Base-by-base conservation (phyloP, 495 filamentous ascomycete genomes). In the Aspergillus asperescens region DNA sequence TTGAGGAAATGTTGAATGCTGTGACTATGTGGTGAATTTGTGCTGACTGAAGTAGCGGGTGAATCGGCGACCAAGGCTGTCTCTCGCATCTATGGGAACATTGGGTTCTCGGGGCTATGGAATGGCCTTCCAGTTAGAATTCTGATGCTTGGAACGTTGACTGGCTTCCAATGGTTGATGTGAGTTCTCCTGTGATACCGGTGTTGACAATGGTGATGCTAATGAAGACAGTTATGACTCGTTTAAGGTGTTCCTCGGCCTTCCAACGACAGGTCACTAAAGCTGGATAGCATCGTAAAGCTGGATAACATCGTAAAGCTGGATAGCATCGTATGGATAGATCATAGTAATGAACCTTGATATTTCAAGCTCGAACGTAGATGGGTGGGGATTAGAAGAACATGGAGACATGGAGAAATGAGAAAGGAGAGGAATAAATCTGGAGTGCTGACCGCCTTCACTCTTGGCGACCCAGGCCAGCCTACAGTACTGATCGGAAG, bases 131-230 rank as follows among this genome's bases (percentile, higher is more conserved):
- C 79, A 0, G 80, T 84, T 34, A 66, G 84, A 52, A 85, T 86
- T 57, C 63, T 79, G 28, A 86, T 86, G 82, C 75, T 86, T 51
- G 76, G 81, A 22, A 79, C 78, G 9, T 63, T 84, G 61, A 85
- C 81, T 28, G 84, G 81, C n/a, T 86, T 85, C 70, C 84, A 88
- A 65, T 88, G 84, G 84, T 67, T 88, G 50, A 85, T 88, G 73
- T 76, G 58, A 71, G 70, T 38, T 54, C 18, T 45, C 24, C 15
- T 43, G 41, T 19, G 35, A 3, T 34, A 13, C 7, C 13, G 28
- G 18, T 44, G 31, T 24, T 46, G 7, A 20, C 22, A 44, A 31
- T 8, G 4, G 50, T 50, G 4, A 38, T 52, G 35, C 42, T 62
- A 47, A 62, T 35, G 12, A 38, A 12, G 46, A 32, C 37, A 76